Base-by-base conservation (phyloP, 208 protist genomes). In the Crithidia bombi region DNA sequence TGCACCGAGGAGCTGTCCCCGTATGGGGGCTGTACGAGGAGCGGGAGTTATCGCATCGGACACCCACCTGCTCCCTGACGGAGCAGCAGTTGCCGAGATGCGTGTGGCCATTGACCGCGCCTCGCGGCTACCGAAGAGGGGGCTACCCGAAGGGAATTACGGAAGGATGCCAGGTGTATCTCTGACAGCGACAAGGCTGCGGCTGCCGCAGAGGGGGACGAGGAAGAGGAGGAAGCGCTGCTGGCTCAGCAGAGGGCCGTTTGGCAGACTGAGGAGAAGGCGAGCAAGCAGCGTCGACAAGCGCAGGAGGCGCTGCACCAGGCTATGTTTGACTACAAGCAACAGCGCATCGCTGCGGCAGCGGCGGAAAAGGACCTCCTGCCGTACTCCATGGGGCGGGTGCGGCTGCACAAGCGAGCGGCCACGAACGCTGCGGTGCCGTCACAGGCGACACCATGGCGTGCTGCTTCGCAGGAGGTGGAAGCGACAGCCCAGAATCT, bases 271-370 rank as follows among this genome's bases (percentile, higher is more conserved):
- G 63, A 76, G 47, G 36, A 66, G 32, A 66, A 35, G 5, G 63
- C 61, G 4, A 58, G 51, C 44, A 69, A 65, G 38, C 23, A 69
- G 36, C 61, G 63, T 10, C 70, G 70, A 0, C 44, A 50, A n/a
- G 17, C 50, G 35, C 71, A 72, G 19, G 78, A 83, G 56, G 69
- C 35, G 21, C 57, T 78, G 26, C 56, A 74, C 19, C 39, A 57
- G 36, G 78, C 76, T 6, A 65, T 65, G 55, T 78, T 83, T 17
- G 82, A 68, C 12, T 82, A 89, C 65, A 78, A 80, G 36, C 73
- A 86, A 47, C 39, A 75, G 61, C 73, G 75, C 38, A 88, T 91
- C 58, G 79, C 73, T 11, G 73, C 66, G 2, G 82, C 86, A 2
- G 62, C 68, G 23, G 81, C 1, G 25, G 51, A 50, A n/a, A 46